phyloP scores from a whole-genome alignment of 2,329 filamentous ascomycete species.

The Xylaria sp. region DNA sequence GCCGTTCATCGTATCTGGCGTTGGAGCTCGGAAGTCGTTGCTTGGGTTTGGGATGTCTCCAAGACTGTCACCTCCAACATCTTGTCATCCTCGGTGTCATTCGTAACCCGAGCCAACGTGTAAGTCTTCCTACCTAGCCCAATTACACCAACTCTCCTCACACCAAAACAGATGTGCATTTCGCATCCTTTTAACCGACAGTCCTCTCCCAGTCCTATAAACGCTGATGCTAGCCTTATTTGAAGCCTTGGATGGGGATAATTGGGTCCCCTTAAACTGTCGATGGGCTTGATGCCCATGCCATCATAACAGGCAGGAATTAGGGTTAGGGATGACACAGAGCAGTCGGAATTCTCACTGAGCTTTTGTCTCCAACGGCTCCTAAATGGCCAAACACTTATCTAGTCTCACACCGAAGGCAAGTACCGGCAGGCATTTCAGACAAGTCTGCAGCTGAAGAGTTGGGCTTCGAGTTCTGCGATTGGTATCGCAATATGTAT shows the following conservation, averaged over 20 bases:
- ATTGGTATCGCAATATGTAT: constrained; percentile 9
- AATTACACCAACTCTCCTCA: constrained; percentile 20
- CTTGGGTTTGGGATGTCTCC: background rate
- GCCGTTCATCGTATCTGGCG: background rate
- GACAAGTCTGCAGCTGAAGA: constrained; percentile 20
- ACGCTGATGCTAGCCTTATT: constrained; percentile 29
- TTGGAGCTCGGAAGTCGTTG: background rate
- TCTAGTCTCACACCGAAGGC: constrained; percentile 31
- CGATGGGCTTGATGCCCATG: constrained; percentile 18
- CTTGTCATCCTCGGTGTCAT: constrained; percentile 18
- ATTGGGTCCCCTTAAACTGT: constrained; percentile 15
- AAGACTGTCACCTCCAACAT: constrained; percentile 19
- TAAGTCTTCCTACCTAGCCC: constrained; percentile 15
- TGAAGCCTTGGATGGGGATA: constrained; percentile 19
- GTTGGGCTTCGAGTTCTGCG: constrained; percentile 5
- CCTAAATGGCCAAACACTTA: constrained; percentile 5
- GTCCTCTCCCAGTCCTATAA: constrained; percentile 23
- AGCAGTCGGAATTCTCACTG: background rate
- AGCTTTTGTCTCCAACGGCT: constrained; percentile 4
- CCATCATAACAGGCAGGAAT: constrained; percentile 3
- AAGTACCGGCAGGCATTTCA: constrained; percentile 26
- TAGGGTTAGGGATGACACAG: constrained; percentile 1
- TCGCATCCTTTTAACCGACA: background rate
- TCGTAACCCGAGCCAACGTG: constrained; percentile 11
- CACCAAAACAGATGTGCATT: constrained; percentile 22